Evolutionary conservation across 768 basidiomycete species (phyloP).

Genomic region (Pisolithus sp.): DNA sequence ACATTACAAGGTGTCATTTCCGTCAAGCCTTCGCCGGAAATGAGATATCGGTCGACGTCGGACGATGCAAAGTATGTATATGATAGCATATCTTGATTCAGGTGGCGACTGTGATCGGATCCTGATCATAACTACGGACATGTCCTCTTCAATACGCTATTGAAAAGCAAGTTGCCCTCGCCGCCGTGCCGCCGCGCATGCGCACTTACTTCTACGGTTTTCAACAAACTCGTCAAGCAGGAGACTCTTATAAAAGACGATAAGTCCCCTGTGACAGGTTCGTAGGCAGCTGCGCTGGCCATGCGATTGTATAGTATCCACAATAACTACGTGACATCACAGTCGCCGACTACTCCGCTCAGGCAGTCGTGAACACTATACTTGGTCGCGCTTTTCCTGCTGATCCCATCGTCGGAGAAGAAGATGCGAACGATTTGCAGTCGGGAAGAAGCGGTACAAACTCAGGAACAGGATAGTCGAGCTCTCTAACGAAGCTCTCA

Average conservation of each 20-base stretch:
- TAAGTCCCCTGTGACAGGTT: constrained; percentile 87
- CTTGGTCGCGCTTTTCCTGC: constrained; percentile 70
- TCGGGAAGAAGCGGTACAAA: constrained; percentile 30
- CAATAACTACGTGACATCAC: background rate
- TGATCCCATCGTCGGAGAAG: constrained; percentile 91
- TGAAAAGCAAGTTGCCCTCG: constrained; percentile 78
- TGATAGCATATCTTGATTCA: background rate
- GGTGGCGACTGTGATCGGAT: background rate
- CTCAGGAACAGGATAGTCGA: constrained; percentile 65
- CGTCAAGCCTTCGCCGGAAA: too few relatives aligned
- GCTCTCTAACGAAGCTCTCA: constrained; percentile 78
- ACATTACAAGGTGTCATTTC: too few relatives aligned
- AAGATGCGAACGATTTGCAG: constrained; percentile 82
- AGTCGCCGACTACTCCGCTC: constrained; percentile 94
- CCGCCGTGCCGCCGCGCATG: constrained; percentile 87
- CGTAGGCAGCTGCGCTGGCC: constrained; percentile 7
- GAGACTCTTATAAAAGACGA: constrained; percentile 89
- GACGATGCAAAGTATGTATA: background rate
- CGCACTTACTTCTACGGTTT: constrained; percentile 75
- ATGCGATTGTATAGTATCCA: too few relatives aligned
- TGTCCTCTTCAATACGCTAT: constrained; percentile 50
- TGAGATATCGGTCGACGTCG: too few relatives aligned
- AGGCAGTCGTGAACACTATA: constrained; percentile 84
- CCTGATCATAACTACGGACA: too few relatives aligned
- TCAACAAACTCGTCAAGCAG: constrained; percentile 75